Conservation (phyloP, 345 rosid species). For the Melastoma malabathricum region DNA sequence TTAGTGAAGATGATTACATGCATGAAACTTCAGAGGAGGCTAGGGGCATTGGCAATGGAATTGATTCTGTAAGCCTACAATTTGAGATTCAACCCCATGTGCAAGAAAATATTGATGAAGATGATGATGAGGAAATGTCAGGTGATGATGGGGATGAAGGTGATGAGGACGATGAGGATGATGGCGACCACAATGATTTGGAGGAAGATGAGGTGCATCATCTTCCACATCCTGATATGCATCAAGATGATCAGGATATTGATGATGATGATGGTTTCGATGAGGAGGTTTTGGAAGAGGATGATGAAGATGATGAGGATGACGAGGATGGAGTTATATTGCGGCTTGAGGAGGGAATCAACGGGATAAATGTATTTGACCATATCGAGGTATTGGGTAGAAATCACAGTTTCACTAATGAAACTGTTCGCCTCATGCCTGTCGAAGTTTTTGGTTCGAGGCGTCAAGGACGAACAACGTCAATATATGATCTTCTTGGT, state of each 20-base stretch:
- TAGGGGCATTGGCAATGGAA: slow-evolving; percentile 59
- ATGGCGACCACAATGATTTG: slow-evolving; percentile 17
- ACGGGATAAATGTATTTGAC: slow-evolving; percentile 86
- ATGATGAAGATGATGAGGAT: slow-evolving; percentile 81
- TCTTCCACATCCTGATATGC: slow-evolving; percentile 75
- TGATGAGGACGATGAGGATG: slow-evolving; percentile 21
- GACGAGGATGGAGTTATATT: slow-evolving; percentile 87
- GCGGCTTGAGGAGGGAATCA: slow-evolving; percentile 76
- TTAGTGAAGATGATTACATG: slow-evolving; percentile 75
- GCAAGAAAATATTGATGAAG: slow-evolving; percentile 75
- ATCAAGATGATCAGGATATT: slow-evolving; percentile 96
- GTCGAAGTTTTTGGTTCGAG: slow-evolving; percentile 96
- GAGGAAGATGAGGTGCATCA: slow-evolving; percentile 88
- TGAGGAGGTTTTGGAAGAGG: slow-evolving; percentile 88
- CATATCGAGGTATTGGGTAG: slow-evolving; percentile 87
- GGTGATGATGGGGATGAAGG: slow-evolving; percentile 24
- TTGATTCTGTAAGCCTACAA: slow-evolving; percentile 53
- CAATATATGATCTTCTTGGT: slow-evolving; percentile 87
- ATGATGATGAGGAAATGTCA: slow-evolving; percentile 48
- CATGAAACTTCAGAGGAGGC: slow-evolving; percentile 72
- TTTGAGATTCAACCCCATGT: slow-evolving; percentile 71
- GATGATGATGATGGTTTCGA: slow-evolving; percentile 87
- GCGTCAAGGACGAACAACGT: slow-evolving; percentile 89
- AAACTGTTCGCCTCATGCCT: slow-evolving; percentile 88
- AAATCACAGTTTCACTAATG: slow-evolving; percentile 72